Base-by-base conservation (phyloP, 331 rosid genomes). In the Dryas integrifolia region DNA sequence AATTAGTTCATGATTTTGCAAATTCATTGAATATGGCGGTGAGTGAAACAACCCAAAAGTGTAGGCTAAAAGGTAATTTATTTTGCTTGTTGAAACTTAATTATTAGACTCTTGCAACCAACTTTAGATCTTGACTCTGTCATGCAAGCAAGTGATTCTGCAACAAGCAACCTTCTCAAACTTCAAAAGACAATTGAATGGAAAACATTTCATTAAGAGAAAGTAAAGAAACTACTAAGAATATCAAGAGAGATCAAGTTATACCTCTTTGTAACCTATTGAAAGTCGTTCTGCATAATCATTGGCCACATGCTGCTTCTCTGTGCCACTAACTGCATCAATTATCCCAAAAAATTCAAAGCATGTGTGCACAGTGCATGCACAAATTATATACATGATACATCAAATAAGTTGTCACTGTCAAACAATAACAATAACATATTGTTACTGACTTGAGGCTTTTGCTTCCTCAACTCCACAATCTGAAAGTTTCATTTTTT, bases 301-400 rank as follows among this genome's bases (percentile, higher is more conserved):
- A 58, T 79, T 13, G 30, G 74, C 78, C 46, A 72, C 78, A 6
- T 73, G 78, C 71, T 79, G 82, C 52, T 59, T 58, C 40, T 66
- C 47, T 40, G 82, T 79, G 45, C 82, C 82, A 45, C 70, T 72
- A 40, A 79, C 75, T 67, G 71, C 82, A 49, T 79, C 82, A 60
- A 21, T 21, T 21, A 21, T 21, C 24, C 24, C 24, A 21, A 21
- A 21, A 21, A 21, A 21, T 21, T 21, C 24, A 21, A 21, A 21
- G 24, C 24, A 21, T 21, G 24, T 21, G 24, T 21, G 24, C 24
- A 21, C 24, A 21, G 24, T 21, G 24, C 24, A 21, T 21, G 24
- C 24, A 21, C 0, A 21, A 21, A 21, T 21, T 21, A 21, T 21
- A 21, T 21, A 21, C 24, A 21, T 21, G 24, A 21, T 21, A 0